Evolutionary conservation across 495 filamentous ascomycete genomes (phyloP).

Genomic region (Penicillium desertorum): DNA sequence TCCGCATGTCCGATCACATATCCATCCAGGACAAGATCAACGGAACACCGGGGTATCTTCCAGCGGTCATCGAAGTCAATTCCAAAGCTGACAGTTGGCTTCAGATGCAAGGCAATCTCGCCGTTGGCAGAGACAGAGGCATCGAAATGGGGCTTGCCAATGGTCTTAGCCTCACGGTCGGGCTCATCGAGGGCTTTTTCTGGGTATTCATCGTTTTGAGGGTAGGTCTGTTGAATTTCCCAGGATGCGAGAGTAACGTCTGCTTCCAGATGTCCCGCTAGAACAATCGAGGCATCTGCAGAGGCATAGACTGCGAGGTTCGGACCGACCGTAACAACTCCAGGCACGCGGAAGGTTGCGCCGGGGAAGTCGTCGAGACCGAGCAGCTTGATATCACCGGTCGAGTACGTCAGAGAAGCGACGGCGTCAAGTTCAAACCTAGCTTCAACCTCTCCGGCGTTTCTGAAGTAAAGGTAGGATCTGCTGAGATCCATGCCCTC

Average conservation of each 20-base stretch:
- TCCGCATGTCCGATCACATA: constrained; percentile 16
- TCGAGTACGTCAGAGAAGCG: constrained; percentile 3
- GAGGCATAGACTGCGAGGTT: constrained; percentile 26
- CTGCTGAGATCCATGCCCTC: constrained; percentile 23
- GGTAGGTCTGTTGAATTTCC: constrained; percentile 24
- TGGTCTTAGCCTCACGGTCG: constrained; percentile 13
- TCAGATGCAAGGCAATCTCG: constrained; percentile 6
- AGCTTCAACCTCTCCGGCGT: constrained; percentile 25
- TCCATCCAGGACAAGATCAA: constrained; percentile 24
- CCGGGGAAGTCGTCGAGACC: constrained; percentile 22
- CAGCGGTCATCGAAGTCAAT: constrained; percentile 26
- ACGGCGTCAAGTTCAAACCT: constrained; percentile 28
- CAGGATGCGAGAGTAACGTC: constrained; percentile 17
- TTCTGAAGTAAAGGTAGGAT: constrained; percentile 31
- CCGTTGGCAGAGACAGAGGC: constrained; percentile 13
- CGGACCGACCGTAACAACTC: constrained; percentile 38
- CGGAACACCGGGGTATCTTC: constrained; percentile 20
- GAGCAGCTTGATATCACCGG: constrained; percentile 15
- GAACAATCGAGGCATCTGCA: constrained; percentile 17
- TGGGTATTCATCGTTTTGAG: constrained; percentile 11
- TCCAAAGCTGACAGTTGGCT: constrained; percentile 28
- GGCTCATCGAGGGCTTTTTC: constrained; percentile 13
- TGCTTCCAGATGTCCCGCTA: constrained; percentile 20
- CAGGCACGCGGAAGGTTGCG: constrained; percentile 34
- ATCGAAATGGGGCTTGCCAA: constrained; percentile 14